Evolutionary conservation across 345 rosid genomes (phyloP).

Genomic region (Balakata baccata): DNA sequence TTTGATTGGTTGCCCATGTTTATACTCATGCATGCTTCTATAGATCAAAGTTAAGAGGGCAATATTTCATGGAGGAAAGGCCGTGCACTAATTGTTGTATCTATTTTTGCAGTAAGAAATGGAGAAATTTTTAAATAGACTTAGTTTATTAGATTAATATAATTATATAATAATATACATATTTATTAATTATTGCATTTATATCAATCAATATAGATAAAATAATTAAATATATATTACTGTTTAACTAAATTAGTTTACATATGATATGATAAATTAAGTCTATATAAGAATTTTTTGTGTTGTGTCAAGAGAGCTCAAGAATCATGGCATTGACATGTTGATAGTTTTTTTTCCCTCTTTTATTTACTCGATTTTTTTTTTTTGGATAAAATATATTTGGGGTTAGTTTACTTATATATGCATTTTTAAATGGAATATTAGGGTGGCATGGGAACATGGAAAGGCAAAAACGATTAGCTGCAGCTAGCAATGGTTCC

Average conservation of each 20-base stretch:
- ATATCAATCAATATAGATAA: no score
- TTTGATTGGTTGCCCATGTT: conserved; percentile 44
- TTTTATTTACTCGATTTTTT: not conserved
- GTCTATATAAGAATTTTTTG: no score
- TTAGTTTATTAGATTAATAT: no score
- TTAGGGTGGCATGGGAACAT: conserved; percentile 75
- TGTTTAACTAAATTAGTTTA: no score
- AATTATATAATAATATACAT: no score
- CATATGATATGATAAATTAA: no score
- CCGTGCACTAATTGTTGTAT: conserved; percentile 50
- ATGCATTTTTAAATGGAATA: not conserved
- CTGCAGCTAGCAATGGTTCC: conserved; percentile 43
- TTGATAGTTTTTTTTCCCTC: conserved; percentile 23
- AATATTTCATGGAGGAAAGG: conserved; percentile 44
- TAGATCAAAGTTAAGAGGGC: conserved; percentile 61
- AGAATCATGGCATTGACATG: conserved; percentile 54
- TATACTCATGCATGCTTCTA: conserved; percentile 66
- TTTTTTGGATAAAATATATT: not conserved
- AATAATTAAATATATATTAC: no score
- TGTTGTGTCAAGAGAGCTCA: conserved; percentile 64
- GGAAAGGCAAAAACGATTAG: conserved; percentile 44
- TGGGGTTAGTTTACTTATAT: not conserved
- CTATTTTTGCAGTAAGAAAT: conserved; percentile 55
- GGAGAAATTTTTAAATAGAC: no score
- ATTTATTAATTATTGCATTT: no score